Evolutionary conservation across 805 yeast genomes (phyloP).

Genomic region (Ogataea methanolica): DNA sequence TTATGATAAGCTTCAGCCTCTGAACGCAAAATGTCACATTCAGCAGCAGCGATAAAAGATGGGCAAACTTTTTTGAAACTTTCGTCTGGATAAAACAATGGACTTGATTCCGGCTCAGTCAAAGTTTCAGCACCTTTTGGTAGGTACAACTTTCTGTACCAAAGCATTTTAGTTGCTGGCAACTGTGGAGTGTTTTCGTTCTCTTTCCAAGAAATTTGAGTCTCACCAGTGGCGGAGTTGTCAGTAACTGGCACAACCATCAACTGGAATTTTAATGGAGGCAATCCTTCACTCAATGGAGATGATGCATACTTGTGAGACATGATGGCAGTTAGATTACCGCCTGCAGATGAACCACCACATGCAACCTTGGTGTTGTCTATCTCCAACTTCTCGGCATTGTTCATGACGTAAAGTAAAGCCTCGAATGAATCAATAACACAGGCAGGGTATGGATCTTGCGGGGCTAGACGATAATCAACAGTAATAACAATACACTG

Average conservation of each 20-base stretch:
- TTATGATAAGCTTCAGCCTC: constrained; percentile 41
- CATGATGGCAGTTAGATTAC: constrained; percentile 32
- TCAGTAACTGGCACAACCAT: constrained; percentile 42
- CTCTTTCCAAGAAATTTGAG: constrained; percentile 35
- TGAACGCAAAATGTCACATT: constrained; percentile 39
- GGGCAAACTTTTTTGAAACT: constrained; percentile 38
- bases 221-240: constrained; percentile 34
- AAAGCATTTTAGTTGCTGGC: constrained; percentile 41
- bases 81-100: constrained; percentile 36
- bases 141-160: constrained; percentile 39
- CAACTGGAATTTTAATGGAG: constrained; percentile 35
- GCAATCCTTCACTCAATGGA: constrained; percentile 18
- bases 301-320: constrained; percentile 32
- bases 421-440: constrained; percentile 41
- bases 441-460: constrained; percentile 44
- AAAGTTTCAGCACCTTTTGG: constrained; percentile 35
- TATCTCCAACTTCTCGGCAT: constrained; percentile 23
- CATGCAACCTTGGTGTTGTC: constrained; percentile 33
- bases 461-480: constrained; percentile 50
- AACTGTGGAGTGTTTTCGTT: constrained; percentile 38
- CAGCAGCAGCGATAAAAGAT: constrained; percentile 38
- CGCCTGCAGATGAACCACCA: constrained; percentile 47
- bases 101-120: constrained; percentile 34
- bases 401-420: constrained; percentile 26
- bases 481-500: constrained; percentile 35